These are phyloP conservation scores for Akanthomyces uredinophilus DNA, from an alignment of 2,329 filamentous ascomycete species.

Conservation along the genomic window DNA sequence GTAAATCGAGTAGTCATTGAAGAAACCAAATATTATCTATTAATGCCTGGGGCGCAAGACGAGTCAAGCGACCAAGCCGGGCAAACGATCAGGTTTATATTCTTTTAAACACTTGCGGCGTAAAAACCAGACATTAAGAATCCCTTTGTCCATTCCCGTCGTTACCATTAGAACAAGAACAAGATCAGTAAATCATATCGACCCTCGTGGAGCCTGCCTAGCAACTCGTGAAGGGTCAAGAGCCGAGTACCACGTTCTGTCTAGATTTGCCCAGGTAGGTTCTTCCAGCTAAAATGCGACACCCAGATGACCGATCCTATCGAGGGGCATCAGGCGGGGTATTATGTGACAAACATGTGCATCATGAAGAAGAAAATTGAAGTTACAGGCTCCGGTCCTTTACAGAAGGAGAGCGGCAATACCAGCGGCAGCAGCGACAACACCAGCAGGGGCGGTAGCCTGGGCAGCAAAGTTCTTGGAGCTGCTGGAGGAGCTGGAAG, in stretches of 20 bases:
- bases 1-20: neutral
- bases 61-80: neutral
- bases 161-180: constrained; percentile 30
- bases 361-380: constrained; percentile 23
- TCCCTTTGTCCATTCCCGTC: constrained; percentile 25
- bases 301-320: constrained; percentile 20
- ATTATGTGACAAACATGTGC: constrained; percentile 40
- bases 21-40: constrained; percentile 11
- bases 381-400: constrained; percentile 19
- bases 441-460: constrained; percentile 41
- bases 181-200: constrained; percentile 28
- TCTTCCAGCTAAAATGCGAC: constrained; percentile 10
- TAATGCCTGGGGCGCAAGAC: neutral
- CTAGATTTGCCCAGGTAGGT: constrained; percentile 1
- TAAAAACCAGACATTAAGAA: constrained; percentile 18
- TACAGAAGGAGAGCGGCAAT: constrained; percentile 46
- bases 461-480: constrained; percentile 14
- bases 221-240: constrained; percentile 25
- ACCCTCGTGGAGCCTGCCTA: constrained; percentile 26
- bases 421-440: constrained; percentile 46
- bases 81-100: constrained; percentile 11
- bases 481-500: constrained; percentile 20
- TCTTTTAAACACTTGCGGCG: constrained; percentile 9
- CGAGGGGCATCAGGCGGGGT: constrained; percentile 30
- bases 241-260: constrained; percentile 18